A percentile compares a stretch with the other conserved stretches of the same genome.
Evolutionary conservation across 768 basidiomycete genomes (phyloP).

Genomic region (Strobilomyces dryophilus): DNA sequence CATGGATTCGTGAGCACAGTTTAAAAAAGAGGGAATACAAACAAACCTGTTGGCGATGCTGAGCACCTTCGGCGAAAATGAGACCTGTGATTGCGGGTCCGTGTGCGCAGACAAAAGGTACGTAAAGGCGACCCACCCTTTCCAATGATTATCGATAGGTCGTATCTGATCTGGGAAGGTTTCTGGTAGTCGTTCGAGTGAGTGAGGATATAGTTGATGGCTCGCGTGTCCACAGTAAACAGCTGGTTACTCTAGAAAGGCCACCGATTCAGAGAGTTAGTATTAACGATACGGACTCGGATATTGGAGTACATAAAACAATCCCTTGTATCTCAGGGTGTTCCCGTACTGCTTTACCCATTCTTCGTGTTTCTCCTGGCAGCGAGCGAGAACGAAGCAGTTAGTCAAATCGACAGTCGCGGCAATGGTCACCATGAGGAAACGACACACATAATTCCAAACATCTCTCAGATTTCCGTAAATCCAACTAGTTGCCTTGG

Average conservation of each 20-base stretch:
- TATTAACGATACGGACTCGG: too few species aligned
- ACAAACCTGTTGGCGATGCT: conserved; percentile 36
- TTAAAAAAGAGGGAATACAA: too few species aligned
- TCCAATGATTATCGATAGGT: not conserved
- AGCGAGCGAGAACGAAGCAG: too few species aligned
- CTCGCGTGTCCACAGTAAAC: conserved; percentile 35
- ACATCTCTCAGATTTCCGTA: too few species aligned
- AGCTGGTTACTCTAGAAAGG: conserved; percentile 35
- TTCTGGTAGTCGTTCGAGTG: conserved; percentile 4
- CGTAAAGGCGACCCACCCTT: not conserved
- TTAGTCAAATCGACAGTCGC: too few species aligned
- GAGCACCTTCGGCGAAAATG: conserved; percentile 12
- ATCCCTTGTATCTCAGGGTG: conserved; percentile 5
- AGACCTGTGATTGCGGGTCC: not conserved
- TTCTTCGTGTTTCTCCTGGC: conserved; percentile 4
- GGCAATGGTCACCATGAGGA: too few species aligned
- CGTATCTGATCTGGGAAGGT: not conserved
- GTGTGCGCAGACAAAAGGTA: not conserved
- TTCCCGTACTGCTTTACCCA: conserved; percentile 5
- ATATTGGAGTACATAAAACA: conserved; percentile 1
- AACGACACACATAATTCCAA: too few species aligned
- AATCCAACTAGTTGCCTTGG: too few species aligned
- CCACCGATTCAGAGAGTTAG: not conserved
- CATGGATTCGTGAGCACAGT: too few species aligned
- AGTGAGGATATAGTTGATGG: conserved; percentile 5